Percentiles rank a stretch among this genome's conserved stretches.
Evolutionary conservation across 257 asterid genomes (phyloP).

Genomic region (Solanum virginianum): DNA sequence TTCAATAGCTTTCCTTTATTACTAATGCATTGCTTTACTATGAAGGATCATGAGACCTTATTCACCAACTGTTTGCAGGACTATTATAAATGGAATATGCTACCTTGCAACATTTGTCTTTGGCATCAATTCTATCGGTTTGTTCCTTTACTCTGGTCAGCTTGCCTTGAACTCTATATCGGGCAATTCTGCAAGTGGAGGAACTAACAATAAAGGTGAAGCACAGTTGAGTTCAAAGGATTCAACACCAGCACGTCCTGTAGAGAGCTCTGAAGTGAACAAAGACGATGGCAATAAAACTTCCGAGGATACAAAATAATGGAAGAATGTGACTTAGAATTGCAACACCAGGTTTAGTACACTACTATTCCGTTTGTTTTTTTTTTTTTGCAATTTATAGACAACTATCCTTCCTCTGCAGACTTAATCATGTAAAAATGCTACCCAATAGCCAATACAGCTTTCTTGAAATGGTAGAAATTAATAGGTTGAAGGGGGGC

Average conservation of each 20-base stretch:
- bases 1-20: background rate
- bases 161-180: conserved; percentile 60
- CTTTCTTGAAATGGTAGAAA: background rate
- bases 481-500: background rate
- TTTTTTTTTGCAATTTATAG: background rate
- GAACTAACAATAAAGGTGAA: conserved; percentile 6
- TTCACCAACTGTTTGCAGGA: conserved; percentile 33
- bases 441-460: background rate
- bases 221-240: conserved; percentile 18
- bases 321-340: conserved; percentile 15
- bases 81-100: conserved; percentile 75
- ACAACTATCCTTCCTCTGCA: background rate
- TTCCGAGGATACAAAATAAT: conserved; percentile 13
- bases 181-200: conserved; percentile 28
- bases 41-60: background rate
- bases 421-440: background rate
- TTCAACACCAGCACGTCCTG: conserved; percentile 9
- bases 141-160: conserved; percentile 70
- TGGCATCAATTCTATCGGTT: conserved; percentile 65
- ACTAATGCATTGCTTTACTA: background rate
- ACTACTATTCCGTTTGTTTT: background rate
- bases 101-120: conserved; percentile 90
- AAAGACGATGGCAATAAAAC: conserved; percentile 26
- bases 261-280: conserved; percentile 15
- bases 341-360: background rate